Percentiles rank a stretch among this genome's conserved stretches.
Conservation (phyloP, 495 filamentous ascomycete species). For the Podospora tetraspora region DNA sequence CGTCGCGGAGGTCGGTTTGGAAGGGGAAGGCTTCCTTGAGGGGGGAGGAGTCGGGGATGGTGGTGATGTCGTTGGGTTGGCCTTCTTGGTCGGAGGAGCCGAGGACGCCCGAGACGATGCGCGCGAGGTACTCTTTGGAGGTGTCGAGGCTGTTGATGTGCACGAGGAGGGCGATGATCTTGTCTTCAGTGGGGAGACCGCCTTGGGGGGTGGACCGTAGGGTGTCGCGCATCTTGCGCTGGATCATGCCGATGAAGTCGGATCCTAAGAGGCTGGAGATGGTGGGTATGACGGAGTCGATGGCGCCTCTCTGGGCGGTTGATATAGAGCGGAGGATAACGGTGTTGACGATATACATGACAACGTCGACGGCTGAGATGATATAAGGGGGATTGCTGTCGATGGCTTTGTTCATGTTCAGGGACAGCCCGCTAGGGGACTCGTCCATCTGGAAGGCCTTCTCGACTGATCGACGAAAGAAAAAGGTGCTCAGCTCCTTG, state of each 20-base stretch:
- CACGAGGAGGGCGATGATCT: conserved; percentile 78
- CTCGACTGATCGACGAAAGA: conserved; percentile 91
- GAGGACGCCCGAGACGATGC: conserved; percentile 69
- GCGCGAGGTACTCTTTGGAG: conserved; percentile 78
- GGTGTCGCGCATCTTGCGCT: conserved; percentile 95
- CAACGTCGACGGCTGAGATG: conserved; percentile 92
- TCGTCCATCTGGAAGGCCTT: conserved; percentile 99
- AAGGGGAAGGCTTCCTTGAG: conserved; percentile 72
- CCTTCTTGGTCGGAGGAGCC: conserved; percentile 30
- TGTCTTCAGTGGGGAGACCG: conserved; percentile 74
- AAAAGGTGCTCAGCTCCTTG: conserved; percentile 86
- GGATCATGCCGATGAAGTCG: conserved; percentile 95
- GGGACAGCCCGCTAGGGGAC: conserved; percentile 68
- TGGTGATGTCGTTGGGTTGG: conserved; percentile 10
- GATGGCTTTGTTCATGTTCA: conserved; percentile 64
- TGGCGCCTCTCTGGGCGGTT: conserved; percentile 72
- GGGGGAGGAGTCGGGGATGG: conserved; percentile 24
- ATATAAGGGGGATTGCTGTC: conserved; percentile 78
- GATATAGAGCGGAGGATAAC: conserved; percentile 79
- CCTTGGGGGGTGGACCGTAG: conserved; percentile 70
- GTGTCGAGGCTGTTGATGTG: conserved; percentile 94
- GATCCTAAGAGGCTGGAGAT: conserved; percentile 81
- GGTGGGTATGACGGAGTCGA: conserved; percentile 70
- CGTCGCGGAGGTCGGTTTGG: conserved; percentile 62
- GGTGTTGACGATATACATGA: conserved; percentile 98